Base-by-base conservation (phyloP, 2,329 filamentous ascomycete species). In the Raffaelea deltoideospora region DNA sequence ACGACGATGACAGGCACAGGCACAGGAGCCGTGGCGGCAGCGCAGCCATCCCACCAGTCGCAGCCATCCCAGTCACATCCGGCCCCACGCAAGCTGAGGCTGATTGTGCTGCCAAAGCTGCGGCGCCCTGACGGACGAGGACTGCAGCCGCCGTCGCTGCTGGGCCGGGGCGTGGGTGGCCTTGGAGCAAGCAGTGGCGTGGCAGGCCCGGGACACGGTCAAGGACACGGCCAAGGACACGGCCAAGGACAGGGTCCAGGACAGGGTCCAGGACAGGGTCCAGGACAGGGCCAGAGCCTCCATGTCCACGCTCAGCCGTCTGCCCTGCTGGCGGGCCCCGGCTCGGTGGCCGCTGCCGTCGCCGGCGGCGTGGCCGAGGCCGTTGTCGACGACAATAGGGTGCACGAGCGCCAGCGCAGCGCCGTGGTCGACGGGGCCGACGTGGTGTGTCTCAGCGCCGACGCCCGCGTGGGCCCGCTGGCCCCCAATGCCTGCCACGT, bases 401-500 rank as follows among this genome's bases (percentile, higher is more conserved):
- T 85, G 26, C 76, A 83, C 50, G 76, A 76, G 15, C 72, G 79
- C 61, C 79, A 84, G 51, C 72, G 71, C 50, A 74, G 67, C 50
- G 72, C 74, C 15, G 59, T 67, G 20, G 60, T 76, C 20, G 78
- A 82, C 40, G 60, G 65, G 10, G 68, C 75, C 3, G 78, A 85
- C 45, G 58, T 87, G 23, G 63, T 85, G n/a, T 85, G 78, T 48
- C 59, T 87, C 34, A 46, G 76, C 40, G 76, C 80, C 4, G 81
- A 87, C 53, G 71, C 78, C 19, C 65, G 79, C 23, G 69, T 87
- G 22, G 82, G 82, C 1, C 79, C 80, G 23, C 58, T 90, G 27
- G 70, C 75, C 20, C 73, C 82, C 0, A 73, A 72, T 3, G 75
- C 79, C 9, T 87, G 80, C 49, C 80, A 85, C 47, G 77, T 79